Evolutionary conservation across 352 stramenopile species (phyloP).

Genomic region (Phytophthora parvispora): DNA sequence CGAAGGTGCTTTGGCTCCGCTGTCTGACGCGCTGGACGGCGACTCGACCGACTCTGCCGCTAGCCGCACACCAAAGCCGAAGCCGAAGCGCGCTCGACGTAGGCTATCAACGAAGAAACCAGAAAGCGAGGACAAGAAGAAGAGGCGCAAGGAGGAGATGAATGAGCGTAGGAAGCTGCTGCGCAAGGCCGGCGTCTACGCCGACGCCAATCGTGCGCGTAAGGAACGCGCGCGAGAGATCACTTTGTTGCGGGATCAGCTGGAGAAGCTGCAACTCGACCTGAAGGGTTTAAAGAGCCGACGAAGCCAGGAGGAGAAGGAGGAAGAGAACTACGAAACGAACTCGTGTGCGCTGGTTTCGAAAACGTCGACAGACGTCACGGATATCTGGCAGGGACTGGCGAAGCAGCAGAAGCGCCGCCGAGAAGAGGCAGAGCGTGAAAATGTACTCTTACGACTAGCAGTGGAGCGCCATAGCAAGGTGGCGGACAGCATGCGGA

Average conservation of each 20-base stretch:
- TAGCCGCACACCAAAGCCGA: no score
- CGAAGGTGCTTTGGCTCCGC: not conserved
- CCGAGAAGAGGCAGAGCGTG: conserved; percentile 25
- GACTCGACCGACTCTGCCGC: no score
- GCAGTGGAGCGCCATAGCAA: conserved; percentile 54
- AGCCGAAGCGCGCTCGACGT: no score
- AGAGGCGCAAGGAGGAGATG: conserved; percentile 4
- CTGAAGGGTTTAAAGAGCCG: conserved; percentile 25
- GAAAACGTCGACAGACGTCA: no score
- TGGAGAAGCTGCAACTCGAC: conserved; percentile 41
- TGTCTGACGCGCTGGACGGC: not conserved
- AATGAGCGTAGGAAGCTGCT: conserved; percentile 28
- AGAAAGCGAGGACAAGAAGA: conserved; percentile 13
- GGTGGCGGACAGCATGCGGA: conserved; percentile 42
- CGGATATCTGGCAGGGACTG: conserved; percentile 32
- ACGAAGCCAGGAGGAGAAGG: not conserved
- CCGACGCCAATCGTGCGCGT: conserved; percentile 38
- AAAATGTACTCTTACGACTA: conserved; percentile 41
- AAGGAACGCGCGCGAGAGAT: conserved; percentile 49
- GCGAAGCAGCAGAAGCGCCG: conserved; percentile 24
- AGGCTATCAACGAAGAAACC: no score
- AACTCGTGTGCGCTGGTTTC: not conserved
- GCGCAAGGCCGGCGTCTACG: conserved; percentile 24
- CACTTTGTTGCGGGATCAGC: conserved; percentile 32
- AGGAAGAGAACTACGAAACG: not conserved